A percentile compares a stretch with the other conserved stretches of the same genome.
Evolutionary conservation across 345 rosid species (phyloP).

Genomic region (Brassica incana): DNA sequence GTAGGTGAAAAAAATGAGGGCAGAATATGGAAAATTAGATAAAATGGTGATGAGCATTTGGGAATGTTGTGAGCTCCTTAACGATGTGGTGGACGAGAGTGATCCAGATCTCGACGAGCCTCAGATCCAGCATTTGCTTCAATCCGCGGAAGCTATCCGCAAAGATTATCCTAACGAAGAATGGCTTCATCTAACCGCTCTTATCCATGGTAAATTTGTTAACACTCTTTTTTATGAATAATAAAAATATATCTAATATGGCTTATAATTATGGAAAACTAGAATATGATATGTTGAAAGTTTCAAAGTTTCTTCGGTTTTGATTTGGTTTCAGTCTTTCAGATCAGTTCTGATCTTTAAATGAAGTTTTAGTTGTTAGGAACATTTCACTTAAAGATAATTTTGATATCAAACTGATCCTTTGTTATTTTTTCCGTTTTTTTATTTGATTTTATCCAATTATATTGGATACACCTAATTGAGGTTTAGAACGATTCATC

Average conservation of each 20-base stretch:
- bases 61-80: constrained; percentile 65
- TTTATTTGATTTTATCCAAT: neutral
- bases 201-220: constrained; percentile 54
- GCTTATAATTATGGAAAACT: neutral
- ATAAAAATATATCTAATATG: neutral
- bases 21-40: constrained; percentile 49
- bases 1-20: constrained; percentile 55
- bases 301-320: neutral
- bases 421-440: neutral
- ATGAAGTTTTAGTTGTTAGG: neutral
- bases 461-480: neutral
- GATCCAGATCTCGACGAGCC: constrained; percentile 72
- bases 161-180: constrained; percentile 61
- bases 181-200: constrained; percentile 71
- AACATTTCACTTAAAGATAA: neutral
- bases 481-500: neutral
- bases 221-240: neutral
- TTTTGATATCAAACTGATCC: neutral
- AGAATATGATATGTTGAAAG: neutral
- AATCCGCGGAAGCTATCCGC: constrained; percentile 64
- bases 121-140: constrained; percentile 64
- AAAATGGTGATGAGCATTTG: constrained; percentile 58
- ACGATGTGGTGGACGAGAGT: constrained; percentile 60
- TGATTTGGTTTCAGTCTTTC: neutral
- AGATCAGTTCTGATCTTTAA: neutral